These are phyloP conservation scores for Schwanniomyces pseudopolymorphus DNA, from an alignment of 805 yeast genomes.

Conservation along the genomic window DNA sequence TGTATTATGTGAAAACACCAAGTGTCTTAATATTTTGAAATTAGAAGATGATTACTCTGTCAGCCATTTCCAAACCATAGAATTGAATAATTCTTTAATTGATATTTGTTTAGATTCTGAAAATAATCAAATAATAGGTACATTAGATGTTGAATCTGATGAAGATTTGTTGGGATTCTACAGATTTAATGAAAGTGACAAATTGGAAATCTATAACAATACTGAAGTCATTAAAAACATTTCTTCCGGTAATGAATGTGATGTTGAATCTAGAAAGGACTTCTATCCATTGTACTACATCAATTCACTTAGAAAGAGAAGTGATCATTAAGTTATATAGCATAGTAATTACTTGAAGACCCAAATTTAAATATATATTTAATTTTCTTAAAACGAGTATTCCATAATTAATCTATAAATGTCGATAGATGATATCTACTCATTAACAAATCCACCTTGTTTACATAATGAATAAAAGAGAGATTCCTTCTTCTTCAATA, in stretches of 20 bases:
- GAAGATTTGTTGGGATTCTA: slow-evolving; percentile 23
- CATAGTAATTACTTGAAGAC: background rate
- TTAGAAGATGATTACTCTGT: slow-evolving; percentile 21
- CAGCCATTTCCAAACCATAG: slow-evolving; percentile 28
- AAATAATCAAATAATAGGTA: slow-evolving; percentile 21
- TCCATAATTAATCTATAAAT: background rate
- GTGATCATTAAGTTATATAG: slow-evolving; percentile 48
- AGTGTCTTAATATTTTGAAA: slow-evolving; percentile 40
- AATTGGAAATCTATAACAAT: slow-evolving; percentile 11
- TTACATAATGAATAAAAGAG: slow-evolving; percentile 78
- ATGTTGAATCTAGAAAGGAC: slow-evolving; percentile 34
- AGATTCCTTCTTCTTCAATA: slow-evolving; percentile 65
- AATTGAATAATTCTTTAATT: slow-evolving; percentile 21
- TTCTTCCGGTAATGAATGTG: slow-evolving; percentile 25
- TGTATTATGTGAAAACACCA: slow-evolving; percentile 54
- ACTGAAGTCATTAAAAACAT: slow-evolving; percentile 20
- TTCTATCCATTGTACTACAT: slow-evolving; percentile 51
- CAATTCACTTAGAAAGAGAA: slow-evolving; percentile 56
- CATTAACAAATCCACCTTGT: slow-evolving; percentile 67
- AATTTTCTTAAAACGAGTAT: background rate
- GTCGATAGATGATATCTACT: background rate
- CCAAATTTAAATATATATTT: slow-evolving; percentile 1
- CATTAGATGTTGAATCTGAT: slow-evolving; percentile 30
- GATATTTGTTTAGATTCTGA: slow-evolving; percentile 23
- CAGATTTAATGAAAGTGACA: slow-evolving; percentile 15